Evolutionary conservation across 2,329 filamentous ascomycete species (phyloP).

Genomic region (Neopestalotiopsis sp.): DNA sequence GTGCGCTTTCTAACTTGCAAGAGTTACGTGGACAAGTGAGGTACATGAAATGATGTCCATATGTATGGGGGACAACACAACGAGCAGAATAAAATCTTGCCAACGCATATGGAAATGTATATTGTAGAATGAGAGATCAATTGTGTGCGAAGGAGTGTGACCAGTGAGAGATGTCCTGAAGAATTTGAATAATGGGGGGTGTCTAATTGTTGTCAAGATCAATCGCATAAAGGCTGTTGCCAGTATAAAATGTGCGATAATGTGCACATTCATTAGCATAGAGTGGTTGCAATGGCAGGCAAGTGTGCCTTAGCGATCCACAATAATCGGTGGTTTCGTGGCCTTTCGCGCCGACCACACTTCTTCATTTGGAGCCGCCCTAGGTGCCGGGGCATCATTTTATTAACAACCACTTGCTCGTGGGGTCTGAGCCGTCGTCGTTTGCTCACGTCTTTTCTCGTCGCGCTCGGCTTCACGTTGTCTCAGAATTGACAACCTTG

Average conservation of each 20-base stretch:
- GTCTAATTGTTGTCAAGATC: too few relatives aligned
- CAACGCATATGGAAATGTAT: background rate
- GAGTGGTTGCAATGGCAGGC: too few relatives aligned
- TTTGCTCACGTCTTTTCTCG: background rate
- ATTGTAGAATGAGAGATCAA: too few relatives aligned
- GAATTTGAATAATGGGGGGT: too few relatives aligned
- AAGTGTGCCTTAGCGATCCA: background rate
- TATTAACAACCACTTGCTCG: background rate
- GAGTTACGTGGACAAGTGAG: background rate
- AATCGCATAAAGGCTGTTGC: too few relatives aligned
- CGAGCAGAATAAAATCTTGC: too few relatives aligned
- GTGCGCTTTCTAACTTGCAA: background rate
- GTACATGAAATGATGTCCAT: background rate
- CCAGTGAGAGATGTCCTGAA: too few relatives aligned
- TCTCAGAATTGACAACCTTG: background rate
- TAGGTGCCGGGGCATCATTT: background rate
- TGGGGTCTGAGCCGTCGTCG: background rate
- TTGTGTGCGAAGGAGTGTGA: too few relatives aligned
- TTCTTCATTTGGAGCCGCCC: background rate
- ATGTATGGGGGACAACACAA: background rate
- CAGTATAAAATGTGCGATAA: background rate
- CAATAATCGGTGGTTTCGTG: constrained; percentile 14
- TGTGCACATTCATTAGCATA: too few relatives aligned
- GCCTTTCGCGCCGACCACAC: constrained; percentile 11
- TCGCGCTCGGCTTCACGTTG: background rate